These are phyloP conservation scores for Talaromyces wortmannii DNA, from an alignment of 495 filamentous ascomycete genomes.

Conservation along the genomic window DNA sequence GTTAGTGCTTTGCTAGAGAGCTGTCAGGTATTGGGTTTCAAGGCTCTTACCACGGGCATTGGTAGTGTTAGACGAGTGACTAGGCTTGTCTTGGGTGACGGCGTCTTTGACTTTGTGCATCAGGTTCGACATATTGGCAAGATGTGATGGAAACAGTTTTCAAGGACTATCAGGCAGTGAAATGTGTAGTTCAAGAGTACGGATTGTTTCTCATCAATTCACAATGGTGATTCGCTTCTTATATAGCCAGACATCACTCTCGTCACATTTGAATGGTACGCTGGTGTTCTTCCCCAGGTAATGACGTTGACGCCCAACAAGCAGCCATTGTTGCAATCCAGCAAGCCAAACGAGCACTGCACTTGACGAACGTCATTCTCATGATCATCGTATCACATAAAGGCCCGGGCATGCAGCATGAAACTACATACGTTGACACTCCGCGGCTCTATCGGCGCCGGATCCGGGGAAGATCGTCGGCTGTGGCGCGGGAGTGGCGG, in stretches of 20 bases:
- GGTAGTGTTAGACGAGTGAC: constrained; percentile 10
- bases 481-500: too few relatives aligned
- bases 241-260: too few relatives aligned
- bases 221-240: too few relatives aligned
- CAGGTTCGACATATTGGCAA: constrained; percentile 54
- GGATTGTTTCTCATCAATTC: too few relatives aligned
- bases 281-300: too few relatives aligned
- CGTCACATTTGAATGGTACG: too few relatives aligned
- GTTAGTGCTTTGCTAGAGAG: background rate
- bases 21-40: too few relatives aligned
- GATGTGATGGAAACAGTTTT: too few relatives aligned
- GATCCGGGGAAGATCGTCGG: background rate
- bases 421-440: too few relatives aligned
- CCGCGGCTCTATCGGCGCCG: background rate
- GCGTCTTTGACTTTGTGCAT: constrained; percentile 72
- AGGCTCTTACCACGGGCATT: constrained; percentile 17
- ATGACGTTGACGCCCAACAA: background rate
- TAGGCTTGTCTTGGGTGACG: constrained; percentile 37
- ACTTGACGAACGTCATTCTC: background rate
- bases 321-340: background rate
- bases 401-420: too few relatives aligned
- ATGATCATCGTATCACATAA: background rate
- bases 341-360: background rate
- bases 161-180: too few relatives aligned
- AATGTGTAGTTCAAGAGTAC: too few relatives aligned